Percentiles rank a stretch among this genome's conserved stretches.
Evolutionary conservation across 2,329 filamentous ascomycete species (phyloP).

Genomic region (Aspergillus costaricaensis): DNA sequence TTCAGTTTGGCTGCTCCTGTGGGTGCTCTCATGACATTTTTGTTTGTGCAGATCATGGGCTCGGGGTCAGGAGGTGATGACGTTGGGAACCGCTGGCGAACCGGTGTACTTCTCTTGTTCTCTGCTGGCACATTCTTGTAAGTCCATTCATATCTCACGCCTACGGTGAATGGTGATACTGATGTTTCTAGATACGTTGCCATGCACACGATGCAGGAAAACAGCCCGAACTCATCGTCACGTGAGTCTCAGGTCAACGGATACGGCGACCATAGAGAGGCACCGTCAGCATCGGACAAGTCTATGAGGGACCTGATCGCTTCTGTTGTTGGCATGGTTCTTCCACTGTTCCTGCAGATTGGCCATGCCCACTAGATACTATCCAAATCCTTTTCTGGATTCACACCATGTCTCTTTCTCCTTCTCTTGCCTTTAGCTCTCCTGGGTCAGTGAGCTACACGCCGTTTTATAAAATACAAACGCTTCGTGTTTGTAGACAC

Average conservation of each 20-base stretch:
- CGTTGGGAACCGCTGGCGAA: slow-evolving; percentile 77
- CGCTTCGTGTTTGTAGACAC: not conserved
- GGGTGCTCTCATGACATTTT: slow-evolving; percentile 81
- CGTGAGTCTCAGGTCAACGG: slow-evolving; percentile 44
- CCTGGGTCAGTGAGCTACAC: not conserved
- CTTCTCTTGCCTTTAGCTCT: not conserved
- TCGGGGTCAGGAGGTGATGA: slow-evolving; percentile 53
- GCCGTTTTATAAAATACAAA: not conserved
- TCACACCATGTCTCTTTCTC: not conserved
- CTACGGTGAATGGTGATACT: slow-evolving; percentile 14
- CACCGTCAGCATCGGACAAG: slow-evolving; percentile 37
- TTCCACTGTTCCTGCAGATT: slow-evolving; percentile 50
- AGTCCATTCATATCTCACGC: slow-evolving; percentile 42
- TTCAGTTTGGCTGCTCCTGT: slow-evolving; percentile 90
- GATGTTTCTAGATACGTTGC: slow-evolving; percentile 74
- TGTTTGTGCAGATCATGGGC: slow-evolving; percentile 71
- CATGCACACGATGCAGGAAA: slow-evolving; percentile 96
- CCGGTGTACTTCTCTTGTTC: slow-evolving; percentile 90
- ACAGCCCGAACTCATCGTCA: slow-evolving; percentile 34
- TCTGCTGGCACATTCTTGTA: slow-evolving; percentile 94
- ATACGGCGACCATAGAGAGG: slow-evolving; percentile 44
- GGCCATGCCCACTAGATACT: slow-evolving; percentile 46
- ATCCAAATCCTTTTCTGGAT: not conserved
- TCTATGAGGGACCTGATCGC: slow-evolving; percentile 49
- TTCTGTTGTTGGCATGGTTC: slow-evolving; percentile 50